Evolutionary conservation across 2,329 filamentous ascomycete genomes (phyloP).

Genomic region (Alternaria conjuncta): DNA sequence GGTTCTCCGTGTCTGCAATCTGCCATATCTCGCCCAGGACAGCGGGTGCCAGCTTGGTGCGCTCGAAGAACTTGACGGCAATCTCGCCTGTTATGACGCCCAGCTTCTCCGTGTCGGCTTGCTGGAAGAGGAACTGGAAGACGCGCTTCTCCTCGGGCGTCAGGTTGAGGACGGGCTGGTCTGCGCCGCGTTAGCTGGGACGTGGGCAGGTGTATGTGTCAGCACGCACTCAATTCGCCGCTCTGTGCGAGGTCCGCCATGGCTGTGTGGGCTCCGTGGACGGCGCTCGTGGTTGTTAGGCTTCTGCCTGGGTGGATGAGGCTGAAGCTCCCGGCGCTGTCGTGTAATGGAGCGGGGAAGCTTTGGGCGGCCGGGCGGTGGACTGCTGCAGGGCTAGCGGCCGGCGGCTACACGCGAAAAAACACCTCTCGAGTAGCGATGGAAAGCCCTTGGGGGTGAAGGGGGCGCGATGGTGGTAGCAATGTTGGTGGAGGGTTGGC

Average conservation of each 20-base stretch:
- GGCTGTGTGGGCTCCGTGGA: constrained; percentile 29
- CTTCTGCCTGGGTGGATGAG: constrained; percentile 34
- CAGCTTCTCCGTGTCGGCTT: constrained; percentile 88
- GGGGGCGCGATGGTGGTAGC: constrained; percentile 9
- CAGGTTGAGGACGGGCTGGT: constrained; percentile 75
- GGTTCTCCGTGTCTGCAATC: constrained; percentile 95
- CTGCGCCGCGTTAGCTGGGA: constrained; percentile 32
- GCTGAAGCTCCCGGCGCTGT: constrained; percentile 39
- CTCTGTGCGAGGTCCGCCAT: constrained; percentile 46
- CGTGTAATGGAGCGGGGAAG: constrained; percentile 40
- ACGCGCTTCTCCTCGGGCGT: constrained; percentile 90
- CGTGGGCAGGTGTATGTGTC: background rate
- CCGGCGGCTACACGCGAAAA: constrained; percentile 8
- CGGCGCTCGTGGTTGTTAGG: constrained; percentile 26
- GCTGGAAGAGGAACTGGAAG: constrained; percentile 90
- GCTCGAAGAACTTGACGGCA: constrained; percentile 97
- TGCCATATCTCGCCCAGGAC: constrained; percentile 98
- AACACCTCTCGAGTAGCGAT: constrained; percentile 4
- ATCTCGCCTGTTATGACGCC: constrained; percentile 95
- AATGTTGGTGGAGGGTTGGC: constrained; percentile 15
- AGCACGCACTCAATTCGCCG: constrained; percentile 44
- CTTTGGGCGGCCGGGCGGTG: constrained; percentile 22
- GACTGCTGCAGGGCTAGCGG: constrained; percentile 34
- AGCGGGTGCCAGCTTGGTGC: constrained; percentile 85
- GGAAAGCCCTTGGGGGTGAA: constrained; percentile 9